Evolutionary conservation across 2,329 filamentous ascomycete species (phyloP), one percentile per base, ranked within the genome.

Genomic region (Xylariales sp.): DNA sequence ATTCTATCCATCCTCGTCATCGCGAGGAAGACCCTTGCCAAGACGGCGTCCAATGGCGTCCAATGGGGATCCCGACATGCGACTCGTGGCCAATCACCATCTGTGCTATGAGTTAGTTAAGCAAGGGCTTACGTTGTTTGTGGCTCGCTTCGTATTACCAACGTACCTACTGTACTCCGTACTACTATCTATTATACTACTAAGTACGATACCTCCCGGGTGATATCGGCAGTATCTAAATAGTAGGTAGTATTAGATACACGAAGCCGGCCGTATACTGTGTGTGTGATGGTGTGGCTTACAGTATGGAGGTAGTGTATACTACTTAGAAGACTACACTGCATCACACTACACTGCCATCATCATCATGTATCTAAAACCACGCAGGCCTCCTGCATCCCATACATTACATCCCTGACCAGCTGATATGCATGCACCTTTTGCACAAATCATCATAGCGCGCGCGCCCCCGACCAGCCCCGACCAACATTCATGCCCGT

Each of bases 11-110:
- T 23, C 23, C 23, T 41, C 39, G 39, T 41, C 39, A 41, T 41
- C 10, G n/a, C 56, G 6, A 39, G 43, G 49, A 30, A 23, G 23
- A 30, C 59, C 49, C 50, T 62, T 45, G 45, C 61, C 43, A 30
- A 49, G 58, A 18, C 23, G n/a, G 50, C 12, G 36, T 46, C 61
- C 65, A 68, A 56, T 64, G n/a, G 50, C 12, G 36, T 46, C 61
- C 65, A 68, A 56, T 64, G 10, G 45, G 16, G 56, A 32, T 12
- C 45, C 30, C 16, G 43, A 41, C 14, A 12, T n/a, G 56, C 39
- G 41, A n/a, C 61, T 41, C 61, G 61, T 64, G 65, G 43, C 56
- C 65, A 61, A 68, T 67, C 56, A 57, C 14, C n/a, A 12, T 36
- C 43, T 36, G 18, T 34, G 34, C 6, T 45, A 36, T 56, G 43